Evolutionary conservation across 768 basidiomycete species (phyloP).

Genomic region (Naganishia friedmannii): DNA sequence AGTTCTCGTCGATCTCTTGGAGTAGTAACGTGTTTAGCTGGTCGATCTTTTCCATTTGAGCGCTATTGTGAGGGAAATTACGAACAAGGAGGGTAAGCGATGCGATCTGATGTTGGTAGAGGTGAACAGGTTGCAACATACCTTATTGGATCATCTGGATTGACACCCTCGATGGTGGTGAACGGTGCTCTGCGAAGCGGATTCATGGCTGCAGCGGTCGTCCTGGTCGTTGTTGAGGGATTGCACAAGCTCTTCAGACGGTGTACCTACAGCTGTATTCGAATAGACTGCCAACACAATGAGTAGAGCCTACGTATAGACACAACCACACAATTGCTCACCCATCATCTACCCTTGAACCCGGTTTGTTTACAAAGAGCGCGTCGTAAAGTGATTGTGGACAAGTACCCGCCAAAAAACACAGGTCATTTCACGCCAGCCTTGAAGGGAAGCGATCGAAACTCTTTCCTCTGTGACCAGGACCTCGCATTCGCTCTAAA

Average conservation of each 20-base stretch:
- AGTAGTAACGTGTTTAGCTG: slow-evolving; percentile 88
- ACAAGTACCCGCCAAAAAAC: background rate
- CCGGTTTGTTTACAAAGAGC: slow-evolving; percentile 23
- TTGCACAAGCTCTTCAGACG: background rate
- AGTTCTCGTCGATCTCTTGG: slow-evolving; percentile 92
- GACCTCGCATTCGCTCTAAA: slow-evolving; percentile 5
- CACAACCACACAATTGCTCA: slow-evolving; percentile 7
- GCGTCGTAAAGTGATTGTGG: background rate
- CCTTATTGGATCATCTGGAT: slow-evolving; percentile 45
- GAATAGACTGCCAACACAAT: background rate
- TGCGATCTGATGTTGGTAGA: slow-evolving; percentile 41
- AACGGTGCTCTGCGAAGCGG: slow-evolving; percentile 46
- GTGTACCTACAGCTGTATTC: background rate
- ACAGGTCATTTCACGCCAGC: background rate
- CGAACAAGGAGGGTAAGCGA: slow-evolving; percentile 42
- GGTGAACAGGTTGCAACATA: slow-evolving; percentile 6
- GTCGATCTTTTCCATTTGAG: slow-evolving; percentile 89
- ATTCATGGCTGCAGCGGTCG: slow-evolving; percentile 23
- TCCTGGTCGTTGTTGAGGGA: background rate
- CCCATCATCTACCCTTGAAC: slow-evolving; percentile 1
- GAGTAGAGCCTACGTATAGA: background rate
- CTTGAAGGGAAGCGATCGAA: background rate
- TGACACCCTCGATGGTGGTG: slow-evolving; percentile 45
- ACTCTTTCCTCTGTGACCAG: background rate
- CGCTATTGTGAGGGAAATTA: slow-evolving; percentile 64